Conservation (phyloP, 208 protist species). For the Leishmania major region DNA sequence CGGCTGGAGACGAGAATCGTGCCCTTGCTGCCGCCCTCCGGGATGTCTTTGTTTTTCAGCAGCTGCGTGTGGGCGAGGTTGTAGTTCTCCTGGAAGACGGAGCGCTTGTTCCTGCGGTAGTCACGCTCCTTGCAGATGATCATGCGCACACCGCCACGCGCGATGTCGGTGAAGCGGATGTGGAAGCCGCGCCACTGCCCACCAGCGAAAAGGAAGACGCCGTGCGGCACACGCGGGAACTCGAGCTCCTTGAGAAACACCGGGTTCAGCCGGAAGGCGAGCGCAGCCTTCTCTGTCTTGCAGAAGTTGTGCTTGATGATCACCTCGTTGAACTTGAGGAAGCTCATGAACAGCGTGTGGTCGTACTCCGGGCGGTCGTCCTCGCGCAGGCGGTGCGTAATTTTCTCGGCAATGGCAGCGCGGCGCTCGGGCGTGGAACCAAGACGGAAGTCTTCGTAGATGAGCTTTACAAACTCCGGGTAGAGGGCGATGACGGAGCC, state of each 20-base stretch:
- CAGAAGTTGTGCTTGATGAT: slow-evolving; percentile 96
- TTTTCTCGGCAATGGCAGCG: slow-evolving; percentile 55
- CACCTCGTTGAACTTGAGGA: slow-evolving; percentile 93
- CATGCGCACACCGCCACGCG: slow-evolving; percentile 95
- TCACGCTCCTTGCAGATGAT: slow-evolving; percentile 91
- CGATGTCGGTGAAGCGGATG: slow-evolving; percentile 95
- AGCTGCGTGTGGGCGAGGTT: slow-evolving; percentile 96
- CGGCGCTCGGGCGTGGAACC: slow-evolving; percentile 63
- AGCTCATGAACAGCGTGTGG: slow-evolving; percentile 79
- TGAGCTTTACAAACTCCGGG: slow-evolving; percentile 82
- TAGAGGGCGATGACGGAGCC: slow-evolving; percentile 78
- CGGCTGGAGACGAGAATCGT: slow-evolving; percentile 87
- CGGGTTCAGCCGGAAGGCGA: slow-evolving; percentile 93
- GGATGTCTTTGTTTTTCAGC: slow-evolving; percentile 98
- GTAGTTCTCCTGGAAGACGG: slow-evolving; percentile 97
- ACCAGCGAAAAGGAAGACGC: slow-evolving; percentile 93
- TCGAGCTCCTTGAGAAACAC: slow-evolving; percentile 75
- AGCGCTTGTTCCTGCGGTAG: slow-evolving; percentile 90
- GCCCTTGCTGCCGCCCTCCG: slow-evolving; percentile 96
- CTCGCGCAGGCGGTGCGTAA: slow-evolving; percentile 73
- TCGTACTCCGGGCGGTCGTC: slow-evolving; percentile 75
- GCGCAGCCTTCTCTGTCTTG: slow-evolving; percentile 90
- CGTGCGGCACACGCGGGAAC: slow-evolving; percentile 87
- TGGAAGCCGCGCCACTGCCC: slow-evolving; percentile 97
- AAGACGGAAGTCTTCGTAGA: slow-evolving; percentile 92